These are phyloP conservation scores for Eucalyptus cladocalyx DNA, from an alignment of 345 rosid genomes.

Conservation along the genomic window DNA sequence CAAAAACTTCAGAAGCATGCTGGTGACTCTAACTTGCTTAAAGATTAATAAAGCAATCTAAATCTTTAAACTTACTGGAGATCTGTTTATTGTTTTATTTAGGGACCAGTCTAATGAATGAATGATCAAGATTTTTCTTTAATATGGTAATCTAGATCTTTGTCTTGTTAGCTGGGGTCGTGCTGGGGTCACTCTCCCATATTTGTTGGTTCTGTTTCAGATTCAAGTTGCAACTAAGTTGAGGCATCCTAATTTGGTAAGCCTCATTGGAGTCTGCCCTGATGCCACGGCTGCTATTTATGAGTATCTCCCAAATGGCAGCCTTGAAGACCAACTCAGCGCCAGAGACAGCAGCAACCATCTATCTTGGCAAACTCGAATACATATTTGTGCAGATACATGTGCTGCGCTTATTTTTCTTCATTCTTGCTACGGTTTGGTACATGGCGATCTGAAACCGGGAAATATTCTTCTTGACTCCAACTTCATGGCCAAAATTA, in stretches of 20 bases:
- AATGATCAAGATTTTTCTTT: background rate
- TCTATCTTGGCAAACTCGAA: conserved; percentile 76
- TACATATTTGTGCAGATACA: conserved; percentile 58
- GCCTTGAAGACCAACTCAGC: conserved; percentile 79
- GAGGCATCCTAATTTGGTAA: conserved; percentile 85
- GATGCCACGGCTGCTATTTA: conserved; percentile 71
- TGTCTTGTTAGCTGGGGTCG: background rate
- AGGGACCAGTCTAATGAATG: background rate
- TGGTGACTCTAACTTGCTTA: background rate
- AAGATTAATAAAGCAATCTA: background rate
- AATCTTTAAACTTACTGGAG: background rate
- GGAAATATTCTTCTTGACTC: conserved; percentile 71
- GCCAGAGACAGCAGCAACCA: conserved; percentile 56
- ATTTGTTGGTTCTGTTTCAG: conserved; percentile 13
- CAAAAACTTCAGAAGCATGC: background rate
- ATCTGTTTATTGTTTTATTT: background rate
- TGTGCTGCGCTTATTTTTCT: conserved; percentile 79
- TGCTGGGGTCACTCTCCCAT: background rate
- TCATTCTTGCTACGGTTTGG: conserved; percentile 60
- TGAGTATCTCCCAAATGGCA: conserved; percentile 78
- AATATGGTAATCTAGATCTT: background rate
- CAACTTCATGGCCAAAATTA: conserved; percentile 65
- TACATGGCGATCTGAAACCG: conserved; percentile 72
- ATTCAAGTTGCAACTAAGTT: conserved; percentile 61
- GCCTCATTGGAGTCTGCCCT: conserved; percentile 82